Evolutionary conservation across 2,329 filamentous ascomycete species (phyloP).

Genomic region (Aspergillus fischeri): DNA sequence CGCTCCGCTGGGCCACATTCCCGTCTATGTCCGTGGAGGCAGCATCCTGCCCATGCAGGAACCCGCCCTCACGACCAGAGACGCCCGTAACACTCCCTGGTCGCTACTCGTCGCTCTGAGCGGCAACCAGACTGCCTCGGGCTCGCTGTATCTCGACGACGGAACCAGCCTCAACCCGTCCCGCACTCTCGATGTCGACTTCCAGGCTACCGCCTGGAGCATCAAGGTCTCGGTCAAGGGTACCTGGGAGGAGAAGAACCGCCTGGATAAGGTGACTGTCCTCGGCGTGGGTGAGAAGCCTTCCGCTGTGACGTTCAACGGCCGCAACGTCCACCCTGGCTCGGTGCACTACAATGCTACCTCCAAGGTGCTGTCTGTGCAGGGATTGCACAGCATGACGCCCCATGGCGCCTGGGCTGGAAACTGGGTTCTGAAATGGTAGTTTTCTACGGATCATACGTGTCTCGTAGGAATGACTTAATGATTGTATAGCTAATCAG

Average conservation of each 20-base stretch:
- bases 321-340: constrained; percentile 35
- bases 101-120: constrained; percentile 61
- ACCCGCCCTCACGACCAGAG: constrained; percentile 62
- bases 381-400: constrained; percentile 48
- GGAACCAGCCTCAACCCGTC: constrained; percentile 62
- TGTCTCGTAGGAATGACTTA: neutral
- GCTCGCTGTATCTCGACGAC: constrained; percentile 69
- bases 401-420: constrained; percentile 53
- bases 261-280: constrained; percentile 60
- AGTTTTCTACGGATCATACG: neutral
- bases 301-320: constrained; percentile 51
- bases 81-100: constrained; percentile 62
- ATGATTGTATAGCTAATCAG: neutral
- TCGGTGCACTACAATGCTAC: constrained; percentile 49
- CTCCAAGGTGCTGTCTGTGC: constrained; percentile 49
- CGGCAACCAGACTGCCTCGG: constrained; percentile 52
- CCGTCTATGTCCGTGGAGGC: constrained; percentile 67
- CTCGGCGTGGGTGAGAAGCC: constrained; percentile 50
- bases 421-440: constrained; percentile 58
- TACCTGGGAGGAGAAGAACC: constrained; percentile 53
- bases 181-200: constrained; percentile 52
- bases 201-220: constrained; percentile 27
- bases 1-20: constrained; percentile 65
- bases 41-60: constrained; percentile 64
- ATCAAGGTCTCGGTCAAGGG: constrained; percentile 51